Evolutionary conservation across 164 flowering plant species (phyloP).

Genomic region (Tinospora cordifolia): DNA sequence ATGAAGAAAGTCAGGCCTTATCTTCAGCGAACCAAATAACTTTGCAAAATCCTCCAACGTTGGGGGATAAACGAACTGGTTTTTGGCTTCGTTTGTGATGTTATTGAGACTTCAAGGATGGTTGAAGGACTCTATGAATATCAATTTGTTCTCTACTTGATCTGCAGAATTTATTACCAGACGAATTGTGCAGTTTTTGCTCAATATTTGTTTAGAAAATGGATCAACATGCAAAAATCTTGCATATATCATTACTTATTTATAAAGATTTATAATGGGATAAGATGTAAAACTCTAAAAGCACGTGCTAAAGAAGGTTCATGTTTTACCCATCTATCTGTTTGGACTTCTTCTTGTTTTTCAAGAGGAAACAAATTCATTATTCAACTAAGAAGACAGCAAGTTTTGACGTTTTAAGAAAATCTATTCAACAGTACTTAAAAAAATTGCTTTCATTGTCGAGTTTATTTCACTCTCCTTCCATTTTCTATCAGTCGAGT

Average conservation of each 20-base stretch:
- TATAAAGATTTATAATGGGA: not conserved
- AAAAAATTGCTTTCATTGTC: not conserved
- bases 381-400: no score
- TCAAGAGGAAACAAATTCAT: no score
- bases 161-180: not conserved
- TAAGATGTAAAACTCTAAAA: not conserved
- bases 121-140: not conserved
- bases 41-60: conserved; percentile 12
- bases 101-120: conserved; percentile 2
- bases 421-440: not conserved
- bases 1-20: conserved; percentile 13
- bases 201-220: not conserved
- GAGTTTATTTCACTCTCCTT: not conserved
- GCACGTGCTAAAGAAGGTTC: not conserved
- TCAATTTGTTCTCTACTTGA: conserved; percentile 3
- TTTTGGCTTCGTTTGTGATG: conserved; percentile 17
- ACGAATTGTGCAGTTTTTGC: not conserved
- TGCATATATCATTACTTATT: not conserved
- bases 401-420: not conserved
- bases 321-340: not conserved
- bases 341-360: no score
- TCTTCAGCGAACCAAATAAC: conserved; percentile 14
- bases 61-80: conserved; percentile 19
- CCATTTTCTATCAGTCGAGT: not conserved
- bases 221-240: not conserved